Conservation (phyloP, 768 basidiomycete species). For the Hypsizygus marmoreus region DNA sequence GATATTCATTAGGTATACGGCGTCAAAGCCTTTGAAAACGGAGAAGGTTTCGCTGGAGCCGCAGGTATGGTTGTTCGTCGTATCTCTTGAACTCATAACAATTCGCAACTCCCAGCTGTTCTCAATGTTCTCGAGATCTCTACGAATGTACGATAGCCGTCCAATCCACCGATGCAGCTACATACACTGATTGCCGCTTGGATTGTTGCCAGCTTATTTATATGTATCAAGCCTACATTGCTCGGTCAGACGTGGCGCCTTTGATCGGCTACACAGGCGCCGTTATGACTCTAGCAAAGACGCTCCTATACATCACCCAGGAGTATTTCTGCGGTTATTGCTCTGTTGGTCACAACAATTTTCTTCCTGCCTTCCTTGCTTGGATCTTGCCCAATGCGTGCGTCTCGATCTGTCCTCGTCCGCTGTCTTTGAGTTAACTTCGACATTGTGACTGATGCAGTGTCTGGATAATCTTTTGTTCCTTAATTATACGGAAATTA, state of each 20-base stretch:
- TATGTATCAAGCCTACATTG: constrained; percentile 62
- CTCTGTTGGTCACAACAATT: constrained; percentile 60
- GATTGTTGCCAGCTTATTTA: constrained; percentile 47
- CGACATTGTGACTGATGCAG: constrained; percentile 18
- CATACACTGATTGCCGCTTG: constrained; percentile 13
- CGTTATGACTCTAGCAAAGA: constrained; percentile 77
- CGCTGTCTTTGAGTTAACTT: constrained; percentile 2
- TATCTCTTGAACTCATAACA: constrained; percentile 2
- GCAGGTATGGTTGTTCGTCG: constrained; percentile 50
- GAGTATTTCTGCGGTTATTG: constrained; percentile 76
- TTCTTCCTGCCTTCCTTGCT: constrained; percentile 47
- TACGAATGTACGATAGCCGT: constrained; percentile 49
- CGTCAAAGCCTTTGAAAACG: constrained; percentile 56
- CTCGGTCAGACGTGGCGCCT: constrained; percentile 53
- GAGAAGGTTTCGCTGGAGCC: constrained; percentile 75
- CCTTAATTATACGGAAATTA: constrained; percentile 35
- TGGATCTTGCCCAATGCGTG: constrained; percentile 77
- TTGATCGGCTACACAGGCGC: constrained; percentile 72
- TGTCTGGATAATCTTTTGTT: constrained; percentile 33
- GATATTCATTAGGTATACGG: constrained; percentile 61
- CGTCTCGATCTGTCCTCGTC: constrained; percentile 22
- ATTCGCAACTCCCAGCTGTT: constrained; percentile 45
- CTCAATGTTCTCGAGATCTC: constrained; percentile 74
- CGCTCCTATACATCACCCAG: constrained; percentile 68
- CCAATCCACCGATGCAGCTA: constrained; percentile 3